Percentiles rank a stretch among this genome's conserved stretches.
phyloP scores from a whole-genome alignment of 495 filamentous ascomycete species.

The Platismatia glauca region DNA sequence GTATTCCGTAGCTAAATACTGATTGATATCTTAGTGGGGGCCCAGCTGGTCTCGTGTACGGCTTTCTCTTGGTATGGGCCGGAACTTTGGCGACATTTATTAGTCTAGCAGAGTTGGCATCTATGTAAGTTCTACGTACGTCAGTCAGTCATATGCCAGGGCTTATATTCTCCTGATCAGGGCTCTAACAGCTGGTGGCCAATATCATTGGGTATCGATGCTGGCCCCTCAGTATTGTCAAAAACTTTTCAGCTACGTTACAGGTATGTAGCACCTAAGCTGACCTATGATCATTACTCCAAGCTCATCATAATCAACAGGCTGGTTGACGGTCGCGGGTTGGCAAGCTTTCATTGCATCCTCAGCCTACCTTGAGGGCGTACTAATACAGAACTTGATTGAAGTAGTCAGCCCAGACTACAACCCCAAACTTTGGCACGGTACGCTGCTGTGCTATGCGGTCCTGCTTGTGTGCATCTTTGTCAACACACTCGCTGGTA shows the following conservation, averaged over 20 bases:
- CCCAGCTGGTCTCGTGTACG: background rate
- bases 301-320: too few relatives aligned
- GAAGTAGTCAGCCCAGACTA: background rate
- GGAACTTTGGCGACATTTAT: background rate
- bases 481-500: background rate
- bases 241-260: background rate
- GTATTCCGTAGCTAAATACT: background rate
- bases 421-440: background rate
- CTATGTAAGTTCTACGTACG: background rate
- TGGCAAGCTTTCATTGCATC: background rate
- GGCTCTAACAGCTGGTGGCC: background rate
- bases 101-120: background rate
- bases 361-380: background rate
- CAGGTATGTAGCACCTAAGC: background rate
- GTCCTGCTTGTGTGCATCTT: background rate
- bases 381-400: background rate
- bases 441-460: background rate
- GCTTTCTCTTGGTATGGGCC: background rate
- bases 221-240: background rate
- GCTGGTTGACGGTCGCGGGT: background rate
- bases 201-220: background rate
- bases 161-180: background rate
- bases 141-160: background rate
- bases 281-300: background rate
- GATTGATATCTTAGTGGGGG: background rate